phyloP scores from a whole-genome alignment of 2,329 filamentous ascomycete species.

The Aspergillus piperis region DNA sequence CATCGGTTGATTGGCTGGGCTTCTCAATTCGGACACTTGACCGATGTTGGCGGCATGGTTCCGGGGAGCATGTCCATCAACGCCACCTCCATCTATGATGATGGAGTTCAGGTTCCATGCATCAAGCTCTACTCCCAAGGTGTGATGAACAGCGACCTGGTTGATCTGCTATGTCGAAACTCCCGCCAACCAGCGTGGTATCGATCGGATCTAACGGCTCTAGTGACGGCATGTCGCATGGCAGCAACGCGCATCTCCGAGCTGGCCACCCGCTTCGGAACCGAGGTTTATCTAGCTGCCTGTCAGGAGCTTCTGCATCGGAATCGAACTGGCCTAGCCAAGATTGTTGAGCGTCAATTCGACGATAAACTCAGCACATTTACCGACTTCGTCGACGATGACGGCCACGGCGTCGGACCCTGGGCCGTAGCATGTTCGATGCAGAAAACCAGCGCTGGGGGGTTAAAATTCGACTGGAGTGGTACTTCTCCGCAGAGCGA shows the following conservation, averaged over 20 bases:
- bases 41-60: constrained; percentile 50
- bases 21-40: constrained; percentile 55
- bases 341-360: constrained; percentile 51
- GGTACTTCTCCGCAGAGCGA: constrained; percentile 52
- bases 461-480: constrained; percentile 52
- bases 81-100: constrained; percentile 51
- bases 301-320: constrained; percentile 48
- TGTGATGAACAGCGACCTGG: constrained; percentile 47
- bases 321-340: constrained; percentile 48
- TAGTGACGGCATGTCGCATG: constrained; percentile 51
- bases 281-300: constrained; percentile 49
- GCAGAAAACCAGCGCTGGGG: constrained; percentile 44
- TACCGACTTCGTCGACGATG: constrained; percentile 54
- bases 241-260: constrained; percentile 49
- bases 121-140: constrained; percentile 51
- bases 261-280: constrained; percentile 48
- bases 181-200: constrained; percentile 54
- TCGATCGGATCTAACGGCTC: constrained; percentile 49
- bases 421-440: constrained; percentile 53
- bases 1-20: constrained; percentile 51
- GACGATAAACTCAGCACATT: constrained; percentile 46
- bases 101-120: constrained; percentile 53
- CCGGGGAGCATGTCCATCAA: constrained; percentile 55
- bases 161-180: constrained; percentile 52
- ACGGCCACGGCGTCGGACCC: constrained; percentile 49